A percentile compares a stretch with the other conserved stretches of the same genome.
phyloP scores from a whole-genome alignment of 768 basidiomycete species.

The Lentinula guzmanii region DNA sequence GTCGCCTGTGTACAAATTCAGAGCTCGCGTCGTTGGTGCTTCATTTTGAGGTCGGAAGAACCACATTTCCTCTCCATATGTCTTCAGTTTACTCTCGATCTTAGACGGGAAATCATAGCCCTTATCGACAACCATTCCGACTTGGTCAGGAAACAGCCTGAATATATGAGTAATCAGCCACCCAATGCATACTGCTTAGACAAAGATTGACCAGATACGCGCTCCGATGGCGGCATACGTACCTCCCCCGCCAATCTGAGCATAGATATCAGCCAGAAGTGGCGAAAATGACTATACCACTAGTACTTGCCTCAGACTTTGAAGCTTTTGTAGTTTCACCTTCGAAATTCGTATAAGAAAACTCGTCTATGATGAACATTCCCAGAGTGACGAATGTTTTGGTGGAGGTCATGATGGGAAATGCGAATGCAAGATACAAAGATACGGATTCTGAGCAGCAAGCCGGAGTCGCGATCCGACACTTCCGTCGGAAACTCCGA shows the following conservation, averaged over 20 bases:
- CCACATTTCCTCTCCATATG: slow-evolving; percentile 76
- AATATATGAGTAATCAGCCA: background rate
- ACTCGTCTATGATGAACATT: slow-evolving; percentile 88
- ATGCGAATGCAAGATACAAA: slow-evolving; percentile 4
- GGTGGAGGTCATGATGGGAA: slow-evolving; percentile 6
- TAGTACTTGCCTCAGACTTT: slow-evolving; percentile 41
- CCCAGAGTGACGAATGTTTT: slow-evolving; percentile 63
- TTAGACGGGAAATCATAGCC: slow-evolving; percentile 68
- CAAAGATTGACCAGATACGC: slow-evolving; percentile 58
- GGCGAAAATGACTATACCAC: background rate
- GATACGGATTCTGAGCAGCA: background rate
- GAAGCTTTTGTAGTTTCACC: slow-evolving; percentile 44
- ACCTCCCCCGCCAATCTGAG: slow-evolving; percentile 84
- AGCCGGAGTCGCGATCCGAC: background rate
- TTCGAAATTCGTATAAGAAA: slow-evolving; percentile 52
- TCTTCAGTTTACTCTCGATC: slow-evolving; percentile 48
- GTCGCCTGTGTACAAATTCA: slow-evolving; percentile 74
- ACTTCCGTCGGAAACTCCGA: slow-evolving; percentile 8
- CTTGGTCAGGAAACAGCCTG: slow-evolving; percentile 57
- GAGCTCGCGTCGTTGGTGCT: slow-evolving; percentile 58
- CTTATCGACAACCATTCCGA: slow-evolving; percentile 84
- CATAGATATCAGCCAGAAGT: background rate
- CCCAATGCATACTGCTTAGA: background rate
- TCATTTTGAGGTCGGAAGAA: slow-evolving; percentile 56
- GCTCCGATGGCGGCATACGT: slow-evolving; percentile 78